phyloP scores from a whole-genome alignment of 2,329 filamentous ascomycete genomes.

The Phaeosphaeria sp. region DNA sequence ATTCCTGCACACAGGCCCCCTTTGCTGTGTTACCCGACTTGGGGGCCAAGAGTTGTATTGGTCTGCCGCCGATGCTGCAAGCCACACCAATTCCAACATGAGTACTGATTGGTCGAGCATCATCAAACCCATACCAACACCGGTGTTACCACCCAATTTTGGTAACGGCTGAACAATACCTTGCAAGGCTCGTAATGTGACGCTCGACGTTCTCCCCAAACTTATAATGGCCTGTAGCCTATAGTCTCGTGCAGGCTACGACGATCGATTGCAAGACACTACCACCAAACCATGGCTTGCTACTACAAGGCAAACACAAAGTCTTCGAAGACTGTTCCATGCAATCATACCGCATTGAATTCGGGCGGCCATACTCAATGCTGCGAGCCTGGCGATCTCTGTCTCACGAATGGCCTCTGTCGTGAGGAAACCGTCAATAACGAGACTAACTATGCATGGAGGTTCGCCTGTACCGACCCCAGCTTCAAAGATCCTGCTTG shows the following conservation, averaged over 20 bases:
- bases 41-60: not conserved
- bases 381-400: constrained; percentile 5
- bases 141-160: not conserved
- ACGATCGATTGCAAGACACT: not conserved
- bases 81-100: not conserved
- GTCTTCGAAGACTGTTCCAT: not conserved
- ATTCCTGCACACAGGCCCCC: not conserved
- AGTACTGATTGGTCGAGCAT: not conserved
- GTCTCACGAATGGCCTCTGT: constrained; percentile 3
- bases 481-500: constrained; percentile 2
- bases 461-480: constrained; percentile 2
- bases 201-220: not conserved
- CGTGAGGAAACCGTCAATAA: constrained; percentile 3
- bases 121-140: not conserved
- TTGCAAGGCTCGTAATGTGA: constrained; percentile 2
- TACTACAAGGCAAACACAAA: not conserved
- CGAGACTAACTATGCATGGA: constrained; percentile 2
- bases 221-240: not conserved
- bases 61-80: not conserved
- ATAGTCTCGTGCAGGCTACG: not conserved
- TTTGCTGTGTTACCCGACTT: not conserved
- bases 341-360: not conserved
- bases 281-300: not conserved
- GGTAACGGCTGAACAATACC: constrained; percentile 1
- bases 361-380: constrained; percentile 1